Base-by-base conservation (phyloP, 257 asterid genomes). In the Nicotiana tomentosiformis region DNA sequence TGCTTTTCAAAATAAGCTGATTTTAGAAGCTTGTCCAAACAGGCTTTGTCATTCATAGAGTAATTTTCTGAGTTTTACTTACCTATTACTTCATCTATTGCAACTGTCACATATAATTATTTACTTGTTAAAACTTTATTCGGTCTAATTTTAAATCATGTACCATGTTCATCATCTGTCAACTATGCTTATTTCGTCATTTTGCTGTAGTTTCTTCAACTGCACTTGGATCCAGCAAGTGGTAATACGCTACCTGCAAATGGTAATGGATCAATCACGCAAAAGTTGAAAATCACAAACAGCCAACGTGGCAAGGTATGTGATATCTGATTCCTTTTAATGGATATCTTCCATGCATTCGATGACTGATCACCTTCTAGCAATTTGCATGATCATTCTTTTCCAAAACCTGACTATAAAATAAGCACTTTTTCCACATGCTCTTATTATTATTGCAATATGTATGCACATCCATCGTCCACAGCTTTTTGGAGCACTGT, bases 151-250 rank as follows among this genome's bases (percentile, higher is more conserved):
- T 69, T 4, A 76, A 76, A 64, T 26, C 64, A 51, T 74, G 80
- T 15, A 49, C 10, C 72, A 20, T 80, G 60, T 39, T 58, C 61
- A 74, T 43, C 30, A 5, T 51, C 37, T 78, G 69, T 68, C 30
- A 35, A 65, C 23, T 32, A 61, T 46, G 64, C 81, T 66, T 30
- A 43, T 84, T 37, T 81, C 70, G 37, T 85, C 66, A 49, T 80
- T 84, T 82, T 51, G 60, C 16, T 82, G 39, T 94, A 96, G 99
- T 96, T 94, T 91, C 98, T 96, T 85, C 99, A 96, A 87, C 83
- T 96, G 91, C 95, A 94, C 87, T 85, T 96, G 98, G 98, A 96
- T 46, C 96, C 98, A 69, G 99, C 99, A 56, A 96, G 97, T 86
- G 83, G 96, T 77, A 91, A 85, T 82, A 90, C 90, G 26, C 98